These are phyloP conservation scores for Sequoiadendron giganteum DNA, from an alignment of 75 land plant genomes.

Conservation along the genomic window DNA sequence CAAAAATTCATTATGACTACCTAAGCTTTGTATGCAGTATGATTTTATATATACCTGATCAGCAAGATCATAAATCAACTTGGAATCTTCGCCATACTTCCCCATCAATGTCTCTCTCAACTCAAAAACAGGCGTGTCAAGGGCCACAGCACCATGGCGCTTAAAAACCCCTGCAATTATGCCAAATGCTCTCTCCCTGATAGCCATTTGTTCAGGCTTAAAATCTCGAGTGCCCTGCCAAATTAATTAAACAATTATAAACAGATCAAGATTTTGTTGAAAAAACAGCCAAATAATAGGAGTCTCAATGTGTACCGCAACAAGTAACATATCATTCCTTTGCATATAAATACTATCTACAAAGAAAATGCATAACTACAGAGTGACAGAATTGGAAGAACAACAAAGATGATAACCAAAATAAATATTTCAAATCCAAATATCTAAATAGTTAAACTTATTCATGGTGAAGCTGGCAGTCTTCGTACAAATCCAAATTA, in stretches of 20 bases:
- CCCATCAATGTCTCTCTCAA: conserved; percentile 90
- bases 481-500: not conserved
- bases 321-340: not conserved
- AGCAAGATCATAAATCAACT: conserved; percentile 89
- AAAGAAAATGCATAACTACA: not conserved
- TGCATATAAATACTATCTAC: not conserved
- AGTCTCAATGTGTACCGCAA: not conserved
- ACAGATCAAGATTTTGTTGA: not conserved
- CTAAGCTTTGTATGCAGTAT: not conserved
- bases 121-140: conserved; percentile 92
- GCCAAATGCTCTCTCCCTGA: conserved; percentile 76
- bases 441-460: not conserved
- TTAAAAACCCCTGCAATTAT: conserved; percentile 69
- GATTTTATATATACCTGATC: conserved; percentile 62
- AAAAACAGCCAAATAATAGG: not conserved
- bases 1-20: not conserved
- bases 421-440: not conserved
- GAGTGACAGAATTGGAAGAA: not conserved
- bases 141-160: conserved; percentile 77
- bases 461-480: not conserved
- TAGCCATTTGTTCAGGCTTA: conserved; percentile 78
- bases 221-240: conserved; percentile 87
- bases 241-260: not conserved
- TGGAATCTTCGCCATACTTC: conserved; percentile 94
- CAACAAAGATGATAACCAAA: not conserved